A percentile compares a stretch with the other conserved stretches of the same genome.
phyloP scores from a whole-genome alignment of 2,329 filamentous ascomycete genomes.

The Hypoxylon sp. region DNA sequence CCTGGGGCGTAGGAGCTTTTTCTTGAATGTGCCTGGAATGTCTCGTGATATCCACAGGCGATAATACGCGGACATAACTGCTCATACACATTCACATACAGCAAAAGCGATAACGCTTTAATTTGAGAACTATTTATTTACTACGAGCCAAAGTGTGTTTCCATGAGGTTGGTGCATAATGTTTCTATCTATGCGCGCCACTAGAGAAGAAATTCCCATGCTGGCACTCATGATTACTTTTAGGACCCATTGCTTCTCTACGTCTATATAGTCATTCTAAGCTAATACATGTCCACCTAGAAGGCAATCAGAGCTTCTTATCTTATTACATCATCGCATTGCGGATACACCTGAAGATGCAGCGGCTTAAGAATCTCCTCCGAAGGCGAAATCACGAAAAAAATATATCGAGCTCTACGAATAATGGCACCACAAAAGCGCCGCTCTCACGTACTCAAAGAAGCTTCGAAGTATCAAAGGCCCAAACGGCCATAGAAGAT shows the following conservation, averaged over 20 bases:
- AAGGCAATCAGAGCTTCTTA: not conserved
- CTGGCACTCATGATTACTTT: not conserved
- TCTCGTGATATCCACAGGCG: not conserved
- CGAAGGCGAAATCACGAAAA: conserved; percentile 18
- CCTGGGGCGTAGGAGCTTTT: not conserved
- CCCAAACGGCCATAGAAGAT: not conserved
- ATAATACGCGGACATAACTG: no score
- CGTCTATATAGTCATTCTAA: not conserved
- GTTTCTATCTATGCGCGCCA: not conserved
- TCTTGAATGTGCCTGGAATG: not conserved
- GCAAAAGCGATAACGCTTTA: not conserved
- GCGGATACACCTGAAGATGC: conserved; percentile 11
- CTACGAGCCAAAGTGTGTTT: not conserved
- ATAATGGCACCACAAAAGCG: not conserved
- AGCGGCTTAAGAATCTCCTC: conserved; percentile 21
- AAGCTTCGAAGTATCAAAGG: not conserved
- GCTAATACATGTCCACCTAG: not conserved
- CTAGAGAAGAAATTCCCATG: not conserved
- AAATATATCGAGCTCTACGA: not conserved
- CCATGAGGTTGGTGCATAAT: not conserved
- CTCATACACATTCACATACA: no score
- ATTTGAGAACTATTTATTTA: not conserved
- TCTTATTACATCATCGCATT: not conserved
- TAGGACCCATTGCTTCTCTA: no score
- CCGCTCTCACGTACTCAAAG: not conserved